Base-by-base conservation (phyloP, 1,284 basidiomycete genomes). In the Exsudoporus floridanus region DNA sequence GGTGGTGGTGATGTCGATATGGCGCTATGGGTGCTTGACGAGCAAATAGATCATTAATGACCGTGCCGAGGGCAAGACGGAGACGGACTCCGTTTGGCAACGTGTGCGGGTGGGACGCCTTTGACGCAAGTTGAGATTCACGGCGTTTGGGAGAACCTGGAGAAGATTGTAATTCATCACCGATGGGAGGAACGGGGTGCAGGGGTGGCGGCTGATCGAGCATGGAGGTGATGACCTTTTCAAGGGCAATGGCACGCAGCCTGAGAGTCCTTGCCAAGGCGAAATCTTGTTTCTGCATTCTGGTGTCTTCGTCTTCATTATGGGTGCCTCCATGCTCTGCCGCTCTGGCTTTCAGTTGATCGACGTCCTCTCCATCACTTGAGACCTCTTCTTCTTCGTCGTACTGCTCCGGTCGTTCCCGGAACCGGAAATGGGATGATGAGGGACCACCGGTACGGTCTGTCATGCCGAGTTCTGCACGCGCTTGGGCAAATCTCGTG, bases 31-130 rank as follows among this genome's bases (percentile, higher is more conserved):
- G 83, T 0, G 81, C 76, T 61, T 86, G 82, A 19, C 88, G 78
- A 21, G 87, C 83, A 60, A 91, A 90, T 7, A 92, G 72, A 61
- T 91, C 88, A 58, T 91, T 90, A 60, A 90, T 77, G 42, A 90
- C 79, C 0, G 85, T 85, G 2, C 81, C 81, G 33, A 91, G 73
- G 1, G 84, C 82, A 7, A 91, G 76, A 31, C 88, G 77, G 39
- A 91, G 75, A 8, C 89, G 79, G 33, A 91, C 87, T n/a, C 88
- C 88, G 59, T 91, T 90, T 1, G 89, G 89, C 3, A 91, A 74
- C 1, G 74, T 81, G 60, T 88, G 84, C 21, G 79, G 79, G 55
- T 82, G 74, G 60, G 50, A 67, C 53, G 61, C 64, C 27, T 65
- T 65, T 12, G 61, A 55, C 1, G 65, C 51, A 1, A 12, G 61